A percentile compares a stretch with the other conserved stretches of the same genome.
Evolutionary conservation across 345 rosid genomes (phyloP).

Genomic region (Clausena lansium): DNA sequence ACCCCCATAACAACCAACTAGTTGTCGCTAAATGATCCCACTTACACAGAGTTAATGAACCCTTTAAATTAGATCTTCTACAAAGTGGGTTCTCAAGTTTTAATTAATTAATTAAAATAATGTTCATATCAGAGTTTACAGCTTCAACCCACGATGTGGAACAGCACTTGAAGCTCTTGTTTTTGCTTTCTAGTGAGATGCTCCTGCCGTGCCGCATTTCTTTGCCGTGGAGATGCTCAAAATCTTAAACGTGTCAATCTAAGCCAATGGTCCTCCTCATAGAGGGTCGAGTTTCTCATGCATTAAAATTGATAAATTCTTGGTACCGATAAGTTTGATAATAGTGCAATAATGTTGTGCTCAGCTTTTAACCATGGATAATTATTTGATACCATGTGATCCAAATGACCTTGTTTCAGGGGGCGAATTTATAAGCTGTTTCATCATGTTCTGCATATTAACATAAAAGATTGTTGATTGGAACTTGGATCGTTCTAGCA

Average conservation of each 20-base stretch:
- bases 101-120: background rate
- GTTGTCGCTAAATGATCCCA: constrained; percentile 16
- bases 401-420: constrained; percentile 33
- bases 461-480: constrained; percentile 10
- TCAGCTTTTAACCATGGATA: constrained; percentile 8
- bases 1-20: constrained; percentile 20
- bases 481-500: constrained; percentile 17
- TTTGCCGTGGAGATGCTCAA: constrained; percentile 2
- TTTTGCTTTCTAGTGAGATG: constrained; percentile 17
- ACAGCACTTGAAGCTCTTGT: constrained; percentile 12
- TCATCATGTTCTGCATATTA: background rate
- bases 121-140: constrained; percentile 4
- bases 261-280: constrained; percentile 34
- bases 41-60: background rate
- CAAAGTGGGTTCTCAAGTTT: constrained; percentile 13
- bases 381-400: constrained; percentile 27
- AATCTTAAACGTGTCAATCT: constrained; percentile 16
- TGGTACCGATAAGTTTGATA: background rate
- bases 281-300: constrained; percentile 24
- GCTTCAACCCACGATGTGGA: constrained; percentile 28
- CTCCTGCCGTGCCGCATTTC: background rate
- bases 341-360: constrained; percentile 14
- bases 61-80: constrained; percentile 21
- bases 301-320: constrained; percentile 6
- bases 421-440: constrained; percentile 32